Conservation (phyloP, 2,329 filamentous ascomycete genomes). For the Colletotrichum sansevieriae region DNA sequence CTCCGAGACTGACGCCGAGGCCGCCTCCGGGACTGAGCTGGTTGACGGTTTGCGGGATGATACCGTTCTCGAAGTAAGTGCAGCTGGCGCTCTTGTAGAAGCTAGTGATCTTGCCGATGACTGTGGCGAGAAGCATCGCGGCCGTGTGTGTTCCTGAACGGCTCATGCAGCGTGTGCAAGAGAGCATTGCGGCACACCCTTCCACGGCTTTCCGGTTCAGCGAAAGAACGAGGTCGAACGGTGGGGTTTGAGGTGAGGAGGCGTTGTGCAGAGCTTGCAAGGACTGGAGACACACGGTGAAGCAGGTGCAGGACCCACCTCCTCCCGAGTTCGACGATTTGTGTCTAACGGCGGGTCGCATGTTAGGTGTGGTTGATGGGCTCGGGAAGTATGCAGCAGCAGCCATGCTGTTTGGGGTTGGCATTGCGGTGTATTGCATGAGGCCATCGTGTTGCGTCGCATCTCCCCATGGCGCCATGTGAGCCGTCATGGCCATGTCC, state of each 20-base stretch:
- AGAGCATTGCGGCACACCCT: constrained; percentile 61
- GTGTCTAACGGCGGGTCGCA: constrained; percentile 47
- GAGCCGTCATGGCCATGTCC: constrained; percentile 49
- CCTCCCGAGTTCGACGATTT: constrained; percentile 43
- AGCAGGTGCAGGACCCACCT: constrained; percentile 58
- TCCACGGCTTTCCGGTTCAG: constrained; percentile 63
- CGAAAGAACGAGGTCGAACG: constrained; percentile 60
- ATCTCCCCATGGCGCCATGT: constrained; percentile 48
- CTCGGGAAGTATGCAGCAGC: constrained; percentile 55
- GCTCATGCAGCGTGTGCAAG: constrained; percentile 60
- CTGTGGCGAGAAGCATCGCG: constrained; percentile 63
- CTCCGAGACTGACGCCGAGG: constrained; percentile 57
- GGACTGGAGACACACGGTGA: constrained; percentile 60
- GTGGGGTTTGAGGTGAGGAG: constrained; percentile 52
- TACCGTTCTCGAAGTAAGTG: constrained; percentile 53
- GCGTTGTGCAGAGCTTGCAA: constrained; percentile 62
- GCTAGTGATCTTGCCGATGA: constrained; percentile 62
- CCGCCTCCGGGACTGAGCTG: constrained; percentile 41
- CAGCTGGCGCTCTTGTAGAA: constrained; percentile 60
- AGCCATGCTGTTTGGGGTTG: constrained; percentile 52
- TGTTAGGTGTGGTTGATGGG: constrained; percentile 54
- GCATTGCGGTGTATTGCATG: constrained; percentile 51
- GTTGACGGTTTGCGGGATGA: constrained; percentile 36
- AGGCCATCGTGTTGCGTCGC: constrained; percentile 48
- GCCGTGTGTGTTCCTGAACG: constrained; percentile 58